A percentile compares a stretch with the other conserved stretches of the same genome.
These are phyloP conservation scores for Debaryomyces nepalensis DNA, from an alignment of 1,139 yeast species.

Conservation along the genomic window DNA sequence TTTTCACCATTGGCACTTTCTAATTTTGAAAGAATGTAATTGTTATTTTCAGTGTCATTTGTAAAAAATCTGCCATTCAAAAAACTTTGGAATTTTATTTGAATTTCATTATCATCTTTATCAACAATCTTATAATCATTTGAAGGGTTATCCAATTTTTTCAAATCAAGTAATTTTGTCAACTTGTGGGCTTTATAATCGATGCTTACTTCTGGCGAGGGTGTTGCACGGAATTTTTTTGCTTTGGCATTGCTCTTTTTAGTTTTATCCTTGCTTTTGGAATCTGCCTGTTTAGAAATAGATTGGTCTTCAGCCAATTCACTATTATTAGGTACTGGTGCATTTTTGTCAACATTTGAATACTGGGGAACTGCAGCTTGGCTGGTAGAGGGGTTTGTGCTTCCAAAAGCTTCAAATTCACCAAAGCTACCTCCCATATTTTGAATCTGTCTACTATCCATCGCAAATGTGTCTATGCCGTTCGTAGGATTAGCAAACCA, in stretches of 20 bases:
- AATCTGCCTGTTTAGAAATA: neutral
- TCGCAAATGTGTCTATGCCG: slow-evolving; percentile 1
- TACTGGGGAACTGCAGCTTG: neutral
- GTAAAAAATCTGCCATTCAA: slow-evolving; percentile 49
- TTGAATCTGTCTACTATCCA: slow-evolving; percentile 1
- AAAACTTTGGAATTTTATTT: slow-evolving; percentile 41
- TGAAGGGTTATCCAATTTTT: slow-evolving; percentile 22
- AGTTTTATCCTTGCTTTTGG: slow-evolving; percentile 3
- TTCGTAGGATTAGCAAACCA: neutral
- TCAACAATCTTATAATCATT: slow-evolving; percentile 37
- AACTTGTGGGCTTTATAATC: slow-evolving; percentile 36
- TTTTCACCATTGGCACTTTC: slow-evolving; percentile 15
- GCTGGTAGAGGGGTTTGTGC: neutral
- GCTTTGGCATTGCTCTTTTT: slow-evolving; percentile 18
- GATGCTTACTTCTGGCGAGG: slow-evolving; percentile 21
- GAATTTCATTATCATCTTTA: slow-evolving; percentile 31
- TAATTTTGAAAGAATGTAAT: slow-evolving; percentile 35
- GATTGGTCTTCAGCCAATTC: neutral
- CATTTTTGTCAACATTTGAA: neutral
- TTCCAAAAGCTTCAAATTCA: slow-evolving; percentile 4
- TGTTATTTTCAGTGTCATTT: slow-evolving; percentile 47
- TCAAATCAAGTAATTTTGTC: slow-evolving; percentile 37
- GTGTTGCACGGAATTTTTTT: slow-evolving; percentile 21
- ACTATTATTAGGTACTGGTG: neutral
- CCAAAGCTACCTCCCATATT: neutral